Percentiles rank a stretch among this genome's conserved stretches.
Evolutionary conservation across 305 asterid genomes (phyloP).

Genomic region (Fraxinus sp.): DNA sequence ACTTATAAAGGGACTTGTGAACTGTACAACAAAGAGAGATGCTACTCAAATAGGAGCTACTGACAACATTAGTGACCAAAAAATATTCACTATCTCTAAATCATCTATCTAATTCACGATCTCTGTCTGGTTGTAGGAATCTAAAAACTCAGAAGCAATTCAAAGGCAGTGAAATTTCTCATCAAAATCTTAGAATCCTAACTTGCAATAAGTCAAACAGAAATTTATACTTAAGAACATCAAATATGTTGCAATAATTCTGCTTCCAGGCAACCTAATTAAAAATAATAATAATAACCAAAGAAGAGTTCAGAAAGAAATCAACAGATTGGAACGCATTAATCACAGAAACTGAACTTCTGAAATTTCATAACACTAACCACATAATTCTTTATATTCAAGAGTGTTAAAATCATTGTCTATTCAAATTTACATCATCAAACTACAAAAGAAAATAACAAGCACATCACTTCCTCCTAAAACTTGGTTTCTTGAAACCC

Average conservation of each 20-base stretch:
- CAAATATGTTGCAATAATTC: not conserved
- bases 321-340: not conserved
- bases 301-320: not conserved
- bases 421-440: not conserved
- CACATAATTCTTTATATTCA: not conserved
- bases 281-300: not conserved
- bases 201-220: not conserved
- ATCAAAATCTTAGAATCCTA: not conserved
- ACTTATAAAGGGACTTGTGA: no score
- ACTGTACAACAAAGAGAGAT: no score
- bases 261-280: not conserved
- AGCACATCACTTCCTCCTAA: not conserved
- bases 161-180: no score
- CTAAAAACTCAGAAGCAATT: not conserved
- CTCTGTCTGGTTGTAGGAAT: no score
- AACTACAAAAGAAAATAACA: no score
- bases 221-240: not conserved
- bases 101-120: no score
- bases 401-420: not conserved
- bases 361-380: not conserved
- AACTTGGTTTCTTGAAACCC: not conserved
- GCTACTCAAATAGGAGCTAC: no score
- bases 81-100: no score
- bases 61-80: no score
- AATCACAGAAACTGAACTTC: not conserved